phyloP scores from a whole-genome alignment of 177 flowering plant genomes.

The Telopea speciosissima region DNA sequence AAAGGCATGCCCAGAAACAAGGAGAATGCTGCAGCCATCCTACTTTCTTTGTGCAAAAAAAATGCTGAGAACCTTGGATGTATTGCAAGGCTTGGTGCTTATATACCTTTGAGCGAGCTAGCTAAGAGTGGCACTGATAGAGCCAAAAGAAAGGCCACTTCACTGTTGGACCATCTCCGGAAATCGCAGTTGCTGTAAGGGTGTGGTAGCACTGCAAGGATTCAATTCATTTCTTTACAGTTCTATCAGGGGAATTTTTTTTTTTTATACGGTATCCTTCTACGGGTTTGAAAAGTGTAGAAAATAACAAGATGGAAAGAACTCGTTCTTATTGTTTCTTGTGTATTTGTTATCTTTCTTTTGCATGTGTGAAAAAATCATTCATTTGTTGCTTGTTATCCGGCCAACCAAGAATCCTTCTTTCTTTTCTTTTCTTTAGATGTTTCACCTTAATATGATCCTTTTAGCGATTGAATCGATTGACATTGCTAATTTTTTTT shows the following conservation, averaged over 20 bases:
- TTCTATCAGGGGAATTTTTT: neutral
- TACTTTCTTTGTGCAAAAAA: conserved; percentile 78
- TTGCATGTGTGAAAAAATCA: neutral
- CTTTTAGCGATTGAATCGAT: too few relatives aligned
- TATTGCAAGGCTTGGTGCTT: conserved; percentile 77
- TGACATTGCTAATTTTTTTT: too few relatives aligned
- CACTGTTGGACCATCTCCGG: conserved; percentile 67
- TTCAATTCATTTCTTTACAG: neutral
- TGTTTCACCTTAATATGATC: too few relatives aligned
- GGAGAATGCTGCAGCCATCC: conserved; percentile 79
- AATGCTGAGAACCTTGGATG: conserved; percentile 60
- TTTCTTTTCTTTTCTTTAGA: neutral
- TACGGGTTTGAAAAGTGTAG: neutral
- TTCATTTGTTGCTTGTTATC: neutral
- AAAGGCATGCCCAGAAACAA: conserved; percentile 72
- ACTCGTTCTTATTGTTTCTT: neutral
- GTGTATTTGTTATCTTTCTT: neutral
- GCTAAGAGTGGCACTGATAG: conserved; percentile 77
- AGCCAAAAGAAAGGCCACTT: conserved; percentile 78
- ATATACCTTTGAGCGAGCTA: conserved; percentile 65
- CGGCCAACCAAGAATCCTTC: neutral
- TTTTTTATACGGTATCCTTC: neutral
- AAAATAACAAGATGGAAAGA: neutral
- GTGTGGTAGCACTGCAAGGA: neutral
- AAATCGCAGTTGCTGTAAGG: conserved; percentile 35